Evolutionary conservation across 148 eudicot species (phyloP), one percentile per base, ranked within the genome.

Genomic region (Simmondsia chinensis): DNA sequence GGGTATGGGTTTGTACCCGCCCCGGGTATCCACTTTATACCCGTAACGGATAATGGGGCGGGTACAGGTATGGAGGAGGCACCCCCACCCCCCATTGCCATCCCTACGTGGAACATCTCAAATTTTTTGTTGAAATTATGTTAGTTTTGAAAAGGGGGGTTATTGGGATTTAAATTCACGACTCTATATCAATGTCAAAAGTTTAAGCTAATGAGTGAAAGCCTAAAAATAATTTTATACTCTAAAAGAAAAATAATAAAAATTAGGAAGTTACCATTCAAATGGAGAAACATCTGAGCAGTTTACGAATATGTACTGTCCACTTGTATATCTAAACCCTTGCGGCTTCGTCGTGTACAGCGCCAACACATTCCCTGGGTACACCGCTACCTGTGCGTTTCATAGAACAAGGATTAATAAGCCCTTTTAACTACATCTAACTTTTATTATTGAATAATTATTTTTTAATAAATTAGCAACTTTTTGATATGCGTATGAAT

Each of bases 241-340:
- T 17, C 2, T 33, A 9, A 20, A 24, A n/a, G 4, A 43, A 19
- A 7, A 19, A 19, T 19, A 4, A 6, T n/a, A 38, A 3, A 15
- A 14, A 15, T 45, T 15, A 8, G 19, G 7, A 38, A 20, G 22
- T 52, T 61, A 76, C 82, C 82, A 76, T 76, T 76, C 63, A 53
- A 67, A 68, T 22, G 80, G 75, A 39, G 80, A 74, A 43, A 78
- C 77, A 43, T 66, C 79, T 39, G 69, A 51, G 39, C 80, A 78
- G 22, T 74, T 74, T 2, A 77, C 75, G 63, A 72, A 73, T 10
- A 77, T 69, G 56, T 77, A 73, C 57, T 72, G 79, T 16, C 77
- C 85, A 43, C 77, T 74, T 2, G 61, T 64, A 57, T 78, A 78
- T 36, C 46, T 64, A 31, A 78, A 67, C 16, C 76, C 76, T 41